Conservation (phyloP, 148 eudicot species). For the Chenopodium formosanum region DNA sequence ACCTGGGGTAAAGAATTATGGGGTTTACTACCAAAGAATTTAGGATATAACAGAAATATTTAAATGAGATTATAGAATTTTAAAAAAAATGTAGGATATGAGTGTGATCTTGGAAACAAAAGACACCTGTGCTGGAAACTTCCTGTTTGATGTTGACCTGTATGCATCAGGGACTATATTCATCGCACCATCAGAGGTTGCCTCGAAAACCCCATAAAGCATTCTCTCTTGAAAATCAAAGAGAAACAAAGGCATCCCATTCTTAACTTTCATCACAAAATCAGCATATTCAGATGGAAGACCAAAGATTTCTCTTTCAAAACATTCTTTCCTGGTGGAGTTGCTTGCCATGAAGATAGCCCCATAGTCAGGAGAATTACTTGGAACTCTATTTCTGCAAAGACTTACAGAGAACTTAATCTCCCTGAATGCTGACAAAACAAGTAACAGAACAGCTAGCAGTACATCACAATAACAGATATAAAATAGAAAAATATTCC, state of each 20-base stretch:
- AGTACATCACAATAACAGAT: neutral
- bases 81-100: neutral
- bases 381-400: neutral
- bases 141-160: slow-evolving; percentile 33
- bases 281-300: slow-evolving; percentile 41
- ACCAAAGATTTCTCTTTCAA: slow-evolving; percentile 48
- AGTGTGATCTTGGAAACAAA: neutral
- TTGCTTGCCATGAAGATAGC: slow-evolving; percentile 66
- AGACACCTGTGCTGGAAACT: slow-evolving; percentile 70
- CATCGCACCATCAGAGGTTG: slow-evolving; percentile 60
- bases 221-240: slow-evolving; percentile 54
- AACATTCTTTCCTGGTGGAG: slow-evolving; percentile 50
- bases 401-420: neutral
- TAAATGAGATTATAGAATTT: neutral
- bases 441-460: neutral
- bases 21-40: too few species aligned
- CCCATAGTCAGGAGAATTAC: slow-evolving; percentile 50
- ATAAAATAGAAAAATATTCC: neutral
- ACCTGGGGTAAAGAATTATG: slow-evolving; percentile 37
- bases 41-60: too few species aligned
- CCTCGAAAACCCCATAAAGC: slow-evolving; percentile 71
- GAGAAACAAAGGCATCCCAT: slow-evolving; percentile 73
- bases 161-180: slow-evolving; percentile 50
- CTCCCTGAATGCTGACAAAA: neutral
- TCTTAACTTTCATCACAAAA: slow-evolving; percentile 61